These are phyloP conservation scores for Graphilbum ipis-grandicollis DNA, from an alignment of 2,329 filamentous ascomycete genomes.

Conservation along the genomic window DNA sequence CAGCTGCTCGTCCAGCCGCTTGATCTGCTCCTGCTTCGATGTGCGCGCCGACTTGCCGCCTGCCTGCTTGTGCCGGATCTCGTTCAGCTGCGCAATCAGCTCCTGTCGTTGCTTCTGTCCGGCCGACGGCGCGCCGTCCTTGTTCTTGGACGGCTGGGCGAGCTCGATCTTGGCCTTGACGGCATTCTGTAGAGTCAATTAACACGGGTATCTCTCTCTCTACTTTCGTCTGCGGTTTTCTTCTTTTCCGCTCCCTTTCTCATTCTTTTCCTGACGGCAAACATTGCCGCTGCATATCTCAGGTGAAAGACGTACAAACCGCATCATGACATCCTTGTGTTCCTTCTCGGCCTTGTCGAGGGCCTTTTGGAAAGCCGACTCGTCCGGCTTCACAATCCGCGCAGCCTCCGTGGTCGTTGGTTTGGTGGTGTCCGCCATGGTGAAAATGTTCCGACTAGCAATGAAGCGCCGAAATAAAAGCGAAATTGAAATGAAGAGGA, in stretches of 20 bases:
- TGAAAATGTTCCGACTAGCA: constrained; percentile 6
- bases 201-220: background rate
- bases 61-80: constrained; percentile 76
- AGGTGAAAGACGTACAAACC: constrained; percentile 15
- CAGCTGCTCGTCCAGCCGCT: constrained; percentile 76
- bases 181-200: constrained; percentile 48
- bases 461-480: background rate
- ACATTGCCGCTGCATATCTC: background rate
- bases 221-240: background rate
- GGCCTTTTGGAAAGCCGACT: constrained; percentile 63
- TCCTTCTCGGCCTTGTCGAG: constrained; percentile 76
- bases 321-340: constrained; percentile 57
- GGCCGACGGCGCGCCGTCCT: constrained; percentile 59
- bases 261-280: background rate
- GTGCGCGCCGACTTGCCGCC: constrained; percentile 69
- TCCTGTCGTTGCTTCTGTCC: constrained; percentile 70
- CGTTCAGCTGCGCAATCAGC: constrained; percentile 63
- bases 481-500: background rate
- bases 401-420: constrained; percentile 26
- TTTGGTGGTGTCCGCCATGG: constrained; percentile 28
- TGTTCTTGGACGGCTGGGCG: constrained; percentile 55
- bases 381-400: constrained; percentile 76
- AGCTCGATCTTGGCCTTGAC: constrained; percentile 79
- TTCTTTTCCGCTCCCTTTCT: background rate
- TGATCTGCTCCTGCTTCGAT: constrained; percentile 74